These are phyloP conservation scores for Thamnidium elegans DNA, from an alignment of 192 early-diverging fungal genomes.

Conservation along the genomic window DNA sequence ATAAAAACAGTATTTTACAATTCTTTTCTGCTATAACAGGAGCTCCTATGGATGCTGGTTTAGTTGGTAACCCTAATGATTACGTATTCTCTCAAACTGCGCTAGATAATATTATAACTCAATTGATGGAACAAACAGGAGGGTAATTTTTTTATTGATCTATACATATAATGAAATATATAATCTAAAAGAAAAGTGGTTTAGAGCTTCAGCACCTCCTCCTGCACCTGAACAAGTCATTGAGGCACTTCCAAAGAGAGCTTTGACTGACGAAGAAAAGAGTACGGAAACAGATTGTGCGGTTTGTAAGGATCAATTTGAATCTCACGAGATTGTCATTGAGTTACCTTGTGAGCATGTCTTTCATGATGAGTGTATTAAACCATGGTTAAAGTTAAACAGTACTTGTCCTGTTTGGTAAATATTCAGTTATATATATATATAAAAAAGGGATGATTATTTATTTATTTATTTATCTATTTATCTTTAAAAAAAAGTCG, in stretches of 20 bases:
- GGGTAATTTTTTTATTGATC: constrained; percentile 34
- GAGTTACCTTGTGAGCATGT: constrained; percentile 83
- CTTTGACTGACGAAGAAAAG: constrained; percentile 50
- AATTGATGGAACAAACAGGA: constrained; percentile 71
- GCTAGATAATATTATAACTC: constrained; percentile 87
- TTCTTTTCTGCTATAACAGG: constrained; percentile 36
- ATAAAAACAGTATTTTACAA: constrained; percentile 18
- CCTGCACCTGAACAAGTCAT: constrained; percentile 80
- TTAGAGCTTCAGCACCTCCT: constrained; percentile 70
- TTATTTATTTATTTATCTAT: not conserved
- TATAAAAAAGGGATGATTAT: not conserved
- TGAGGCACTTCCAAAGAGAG: constrained; percentile 53
- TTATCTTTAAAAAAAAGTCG: constrained; percentile 7
- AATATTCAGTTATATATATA: no score
- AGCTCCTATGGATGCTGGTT: constrained; percentile 39
- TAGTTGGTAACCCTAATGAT: constrained; percentile 67
- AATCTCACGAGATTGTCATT: constrained; percentile 58
- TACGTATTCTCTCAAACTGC: constrained; percentile 83
- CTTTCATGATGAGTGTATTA: constrained; percentile 87
- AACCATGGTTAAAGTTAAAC: constrained; percentile 90
- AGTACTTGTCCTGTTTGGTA: constrained; percentile 92
- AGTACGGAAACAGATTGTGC: constrained; percentile 70
- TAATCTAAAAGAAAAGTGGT: not conserved
- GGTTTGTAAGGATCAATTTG: constrained; percentile 90
- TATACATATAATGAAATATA: no score